These are phyloP conservation scores for Lipomyces kockii DNA, from an alignment of 805 yeast species.

Conservation along the genomic window DNA sequence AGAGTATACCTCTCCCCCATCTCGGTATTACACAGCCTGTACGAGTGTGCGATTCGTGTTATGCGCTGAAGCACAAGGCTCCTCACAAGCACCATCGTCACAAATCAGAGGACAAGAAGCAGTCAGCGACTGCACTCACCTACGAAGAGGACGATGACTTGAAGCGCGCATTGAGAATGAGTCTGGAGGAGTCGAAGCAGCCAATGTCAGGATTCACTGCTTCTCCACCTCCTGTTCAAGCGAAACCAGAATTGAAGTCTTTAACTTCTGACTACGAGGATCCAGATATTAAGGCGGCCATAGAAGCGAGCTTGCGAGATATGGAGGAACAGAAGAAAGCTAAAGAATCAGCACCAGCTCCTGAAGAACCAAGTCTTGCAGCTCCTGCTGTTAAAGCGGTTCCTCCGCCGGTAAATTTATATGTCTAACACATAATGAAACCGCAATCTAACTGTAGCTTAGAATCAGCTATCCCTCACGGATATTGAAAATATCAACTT, in stretches of 20 bases:
- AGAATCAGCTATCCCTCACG: constrained; percentile 52
- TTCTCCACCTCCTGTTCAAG: constrained; percentile 40
- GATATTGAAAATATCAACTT: constrained; percentile 74
- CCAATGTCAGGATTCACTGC: constrained; percentile 29
- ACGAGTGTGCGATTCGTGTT: constrained; percentile 91
- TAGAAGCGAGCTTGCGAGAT: constrained; percentile 86
- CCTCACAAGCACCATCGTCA: constrained; percentile 41
- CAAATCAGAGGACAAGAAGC: constrained; percentile 35
- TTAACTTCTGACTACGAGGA: constrained; percentile 62
- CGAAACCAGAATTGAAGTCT: constrained; percentile 9
- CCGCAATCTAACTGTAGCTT: neutral
- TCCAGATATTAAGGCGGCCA: constrained; percentile 90
- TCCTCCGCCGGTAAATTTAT: constrained; percentile 3
- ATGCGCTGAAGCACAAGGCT: constrained; percentile 55
- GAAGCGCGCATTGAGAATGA: constrained; percentile 74
- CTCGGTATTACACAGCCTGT: constrained; percentile 88
- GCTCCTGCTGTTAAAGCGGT: neutral
- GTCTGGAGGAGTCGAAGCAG: constrained; percentile 60
- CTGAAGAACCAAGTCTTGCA: constrained; percentile 19
- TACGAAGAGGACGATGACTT: constrained; percentile 75
- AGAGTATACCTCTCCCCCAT: constrained; percentile 71
- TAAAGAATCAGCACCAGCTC: constrained; percentile 36
- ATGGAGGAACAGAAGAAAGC: constrained; percentile 51
- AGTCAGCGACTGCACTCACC: constrained; percentile 36
- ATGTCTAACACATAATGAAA: neutral